Evolutionary conservation across 768 basidiomycete species (phyloP).

Genomic region (Hypholoma fasciculare): DNA sequence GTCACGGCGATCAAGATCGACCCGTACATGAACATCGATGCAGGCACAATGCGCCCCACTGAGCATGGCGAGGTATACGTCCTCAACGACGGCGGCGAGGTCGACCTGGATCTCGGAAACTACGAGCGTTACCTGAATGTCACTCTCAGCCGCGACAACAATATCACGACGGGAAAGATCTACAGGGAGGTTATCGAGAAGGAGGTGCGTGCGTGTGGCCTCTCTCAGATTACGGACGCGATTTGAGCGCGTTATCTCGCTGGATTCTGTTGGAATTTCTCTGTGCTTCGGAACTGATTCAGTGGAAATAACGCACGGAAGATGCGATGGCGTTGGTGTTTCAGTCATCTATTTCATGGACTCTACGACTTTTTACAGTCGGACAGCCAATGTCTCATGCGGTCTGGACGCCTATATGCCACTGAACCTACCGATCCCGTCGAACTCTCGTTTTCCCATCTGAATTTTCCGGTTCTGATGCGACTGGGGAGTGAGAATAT

Average conservation of each 20-base stretch:
- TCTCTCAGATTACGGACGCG: not conserved
- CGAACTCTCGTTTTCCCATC: not conserved
- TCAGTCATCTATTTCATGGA: too few relatives aligned
- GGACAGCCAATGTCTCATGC: not conserved
- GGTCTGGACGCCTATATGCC: not conserved
- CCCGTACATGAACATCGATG: constrained; percentile 99
- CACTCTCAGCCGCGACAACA: constrained; percentile 92
- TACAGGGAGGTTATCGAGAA: constrained; percentile 96
- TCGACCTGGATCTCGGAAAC: constrained; percentile 96
- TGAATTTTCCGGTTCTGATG: too few relatives aligned
- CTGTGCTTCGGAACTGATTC: too few relatives aligned
- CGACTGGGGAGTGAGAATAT: too few relatives aligned
- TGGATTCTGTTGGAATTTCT: too few relatives aligned
- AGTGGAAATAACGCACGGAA: too few relatives aligned
- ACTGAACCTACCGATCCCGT: not conserved
- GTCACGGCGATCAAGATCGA: constrained; percentile 99
- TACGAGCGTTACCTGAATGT: constrained; percentile 98
- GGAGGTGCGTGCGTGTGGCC: constrained; percentile 74
- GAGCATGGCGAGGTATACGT: constrained; percentile 99
- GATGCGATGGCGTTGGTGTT: too few relatives aligned
- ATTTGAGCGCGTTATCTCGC: not conserved
- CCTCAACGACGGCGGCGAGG: constrained; percentile 97
- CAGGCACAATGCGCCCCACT: constrained; percentile 97
- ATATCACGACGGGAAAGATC: constrained; percentile 98
- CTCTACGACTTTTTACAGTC: too few relatives aligned